Conservation (phyloP, 257 asterid genomes). For the Penstemon newberryi region DNA sequence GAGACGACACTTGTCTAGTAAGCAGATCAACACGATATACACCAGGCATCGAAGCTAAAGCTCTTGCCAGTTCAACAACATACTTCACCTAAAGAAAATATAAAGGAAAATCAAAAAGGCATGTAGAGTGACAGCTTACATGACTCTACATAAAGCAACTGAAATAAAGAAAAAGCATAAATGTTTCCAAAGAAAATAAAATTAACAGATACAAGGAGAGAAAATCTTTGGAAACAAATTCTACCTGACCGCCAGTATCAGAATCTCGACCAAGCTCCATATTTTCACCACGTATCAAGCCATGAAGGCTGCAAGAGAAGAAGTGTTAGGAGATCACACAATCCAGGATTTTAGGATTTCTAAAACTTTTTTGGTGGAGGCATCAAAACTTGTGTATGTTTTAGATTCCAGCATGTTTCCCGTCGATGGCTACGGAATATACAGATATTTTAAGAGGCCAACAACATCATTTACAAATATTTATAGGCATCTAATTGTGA, state of each 20-base stretch:
- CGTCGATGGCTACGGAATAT: neutral
- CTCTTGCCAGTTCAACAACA: slow-evolving; percentile 37
- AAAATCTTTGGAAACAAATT: neutral
- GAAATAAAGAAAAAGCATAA: neutral
- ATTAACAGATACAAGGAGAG: neutral
- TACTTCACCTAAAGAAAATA: slow-evolving; percentile 28
- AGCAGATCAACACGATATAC: slow-evolving; percentile 37
- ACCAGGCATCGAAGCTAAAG: slow-evolving; percentile 37
- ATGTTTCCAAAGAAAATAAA: neutral
- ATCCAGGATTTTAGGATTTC: neutral
- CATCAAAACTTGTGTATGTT: slow-evolving; percentile 1
- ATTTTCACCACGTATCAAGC: slow-evolving; percentile 38
- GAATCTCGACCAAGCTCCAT: slow-evolving; percentile 45
- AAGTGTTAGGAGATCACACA: neutral
- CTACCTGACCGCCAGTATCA: slow-evolving; percentile 41
- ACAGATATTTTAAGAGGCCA: neutral
- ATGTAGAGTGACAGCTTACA: slow-evolving; percentile 2
- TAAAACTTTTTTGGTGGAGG: neutral
- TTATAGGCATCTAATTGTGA: neutral
- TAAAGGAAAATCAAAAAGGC: neutral
- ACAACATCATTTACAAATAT: too few relatives aligned
- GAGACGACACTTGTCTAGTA: slow-evolving; percentile 35
- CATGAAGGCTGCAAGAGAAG: slow-evolving; percentile 30
- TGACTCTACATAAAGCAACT: slow-evolving; percentile 8
- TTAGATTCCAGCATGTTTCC: neutral